These are phyloP conservation scores for Auxenochlorella pyrenoidosa DNA, from an alignment of 139 green algal genomes.

Conservation along the genomic window DNA sequence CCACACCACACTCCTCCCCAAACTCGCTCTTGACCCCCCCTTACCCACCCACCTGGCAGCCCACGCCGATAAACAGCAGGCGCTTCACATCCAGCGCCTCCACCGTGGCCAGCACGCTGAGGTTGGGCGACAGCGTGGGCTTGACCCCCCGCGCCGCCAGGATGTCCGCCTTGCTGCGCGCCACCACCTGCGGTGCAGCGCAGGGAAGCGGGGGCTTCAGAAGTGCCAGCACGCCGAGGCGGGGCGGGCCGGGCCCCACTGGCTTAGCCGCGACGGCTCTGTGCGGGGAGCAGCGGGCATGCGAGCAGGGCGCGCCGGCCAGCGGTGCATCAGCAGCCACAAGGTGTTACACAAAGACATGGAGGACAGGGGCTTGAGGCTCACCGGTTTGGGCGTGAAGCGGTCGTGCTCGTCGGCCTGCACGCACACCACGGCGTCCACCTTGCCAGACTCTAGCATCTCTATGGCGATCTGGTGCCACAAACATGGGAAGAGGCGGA, in stretches of 20 bases:
- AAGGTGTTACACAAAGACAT: no score
- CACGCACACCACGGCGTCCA: conserved; percentile 97
- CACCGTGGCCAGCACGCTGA: conserved; percentile 94
- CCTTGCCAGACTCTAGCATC: conserved; percentile 85
- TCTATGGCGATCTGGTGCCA: conserved; percentile 69
- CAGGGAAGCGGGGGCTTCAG: neutral
- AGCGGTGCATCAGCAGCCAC: no score
- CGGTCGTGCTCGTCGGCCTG: conserved; percentile 85
- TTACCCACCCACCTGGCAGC: conserved; percentile 90
- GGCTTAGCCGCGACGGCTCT: no score
- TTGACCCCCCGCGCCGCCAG: conserved; percentile 92
- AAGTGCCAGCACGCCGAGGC: neutral
- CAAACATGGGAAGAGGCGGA: no score
- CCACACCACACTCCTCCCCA: no score
- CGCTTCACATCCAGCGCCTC: conserved; percentile 86
- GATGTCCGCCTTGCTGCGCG: conserved; percentile 87
- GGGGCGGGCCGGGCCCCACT: no score
- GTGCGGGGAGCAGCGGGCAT: no score
- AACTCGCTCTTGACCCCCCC: no score
- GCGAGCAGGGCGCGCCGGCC: neutral
- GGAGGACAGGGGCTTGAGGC: no score
- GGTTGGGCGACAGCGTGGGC: conserved; percentile 90
- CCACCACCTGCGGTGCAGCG: conserved; percentile 62
- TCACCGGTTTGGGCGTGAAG: conserved; percentile 83
- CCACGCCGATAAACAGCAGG: conserved; percentile 96